These are phyloP conservation scores for Colletotrichum gigasporum DNA, from an alignment of 2,329 filamentous ascomycete species.

Conservation along the genomic window DNA sequence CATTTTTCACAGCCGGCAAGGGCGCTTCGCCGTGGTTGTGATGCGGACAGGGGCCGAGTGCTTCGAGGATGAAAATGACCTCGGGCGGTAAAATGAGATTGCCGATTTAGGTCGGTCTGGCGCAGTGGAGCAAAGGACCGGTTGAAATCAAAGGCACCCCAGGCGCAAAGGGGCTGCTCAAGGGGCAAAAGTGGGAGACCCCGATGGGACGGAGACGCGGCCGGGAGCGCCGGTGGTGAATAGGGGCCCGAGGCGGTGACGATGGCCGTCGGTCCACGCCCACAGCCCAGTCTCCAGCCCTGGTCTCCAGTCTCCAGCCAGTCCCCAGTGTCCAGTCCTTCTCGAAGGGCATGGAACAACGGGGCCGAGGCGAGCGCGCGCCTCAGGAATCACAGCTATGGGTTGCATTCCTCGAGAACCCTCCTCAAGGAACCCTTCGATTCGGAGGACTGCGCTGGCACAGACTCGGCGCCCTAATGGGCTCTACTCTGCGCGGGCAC, in stretches of 20 bases:
- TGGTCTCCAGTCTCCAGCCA: neutral
- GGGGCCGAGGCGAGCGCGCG: neutral
- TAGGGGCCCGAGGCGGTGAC: conserved; percentile 27
- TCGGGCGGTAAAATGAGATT: conserved; percentile 22
- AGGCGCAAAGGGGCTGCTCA: conserved; percentile 15
- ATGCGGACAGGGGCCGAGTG: conserved; percentile 1
- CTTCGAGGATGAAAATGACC: neutral
- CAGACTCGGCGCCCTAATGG: neutral
- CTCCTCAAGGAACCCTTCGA: conserved; percentile 1
- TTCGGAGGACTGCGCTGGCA: conserved; percentile 4
- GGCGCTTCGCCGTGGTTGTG: conserved; percentile 13
- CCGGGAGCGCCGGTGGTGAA: conserved; percentile 24
- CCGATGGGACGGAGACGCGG: conserved; percentile 17
- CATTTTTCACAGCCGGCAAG: neutral
- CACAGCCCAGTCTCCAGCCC: neutral
- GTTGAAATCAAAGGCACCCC: conserved; percentile 16
- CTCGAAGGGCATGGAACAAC: conserved; percentile 24
- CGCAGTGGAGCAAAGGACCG: conserved; percentile 16
- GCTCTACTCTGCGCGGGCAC: neutral
- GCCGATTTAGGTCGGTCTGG: conserved; percentile 25
- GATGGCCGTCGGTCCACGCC: conserved; percentile 4
- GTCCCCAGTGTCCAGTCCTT: conserved; percentile 13
- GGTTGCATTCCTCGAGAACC: conserved; percentile 10
- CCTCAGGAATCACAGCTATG: neutral
- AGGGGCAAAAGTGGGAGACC: conserved; percentile 26